phyloP scores from a whole-genome alignment of 306 rosid species.

The Oemleria cerasiformis region DNA sequence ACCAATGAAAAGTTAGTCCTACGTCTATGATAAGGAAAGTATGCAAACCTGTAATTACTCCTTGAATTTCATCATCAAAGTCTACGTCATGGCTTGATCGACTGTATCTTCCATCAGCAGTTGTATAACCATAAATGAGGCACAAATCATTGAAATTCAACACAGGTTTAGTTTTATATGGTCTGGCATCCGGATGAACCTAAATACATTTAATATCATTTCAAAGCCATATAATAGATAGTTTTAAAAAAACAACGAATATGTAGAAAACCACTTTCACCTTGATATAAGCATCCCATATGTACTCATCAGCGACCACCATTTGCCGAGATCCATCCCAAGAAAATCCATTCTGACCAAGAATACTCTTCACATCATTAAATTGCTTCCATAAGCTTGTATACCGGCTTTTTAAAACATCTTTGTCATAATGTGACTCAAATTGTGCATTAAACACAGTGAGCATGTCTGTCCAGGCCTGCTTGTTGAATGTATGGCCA shows the following conservation, averaged over 20 bases:
- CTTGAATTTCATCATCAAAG: conserved; percentile 52
- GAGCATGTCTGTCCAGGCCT: conserved; percentile 75
- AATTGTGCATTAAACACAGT: conserved; percentile 57
- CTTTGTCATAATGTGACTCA: conserved; percentile 67
- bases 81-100: conserved; percentile 72
- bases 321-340: conserved; percentile 66
- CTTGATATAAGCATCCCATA: conserved; percentile 65
- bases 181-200: conserved; percentile 64
- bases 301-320: conserved; percentile 65
- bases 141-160: conserved; percentile 62
- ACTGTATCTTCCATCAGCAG: conserved; percentile 84
- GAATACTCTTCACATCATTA: conserved; percentile 63
- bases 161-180: conserved; percentile 55
- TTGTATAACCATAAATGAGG: conserved; percentile 52
- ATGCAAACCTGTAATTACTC: conserved; percentile 39
- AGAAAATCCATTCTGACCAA: conserved; percentile 61
- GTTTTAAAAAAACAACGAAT: background rate
- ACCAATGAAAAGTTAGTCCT: conserved; percentile 4
- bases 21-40: conserved; percentile 5
- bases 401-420: conserved; percentile 66
- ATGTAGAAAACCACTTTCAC: conserved; percentile 19
- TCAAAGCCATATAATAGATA: background rate
- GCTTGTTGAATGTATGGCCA: conserved; percentile 74
- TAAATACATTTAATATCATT: conserved; percentile 17
- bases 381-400: conserved; percentile 76